phyloP scores from a whole-genome alignment of 768 basidiomycete species.

The Agrocybe chaxingu region DNA sequence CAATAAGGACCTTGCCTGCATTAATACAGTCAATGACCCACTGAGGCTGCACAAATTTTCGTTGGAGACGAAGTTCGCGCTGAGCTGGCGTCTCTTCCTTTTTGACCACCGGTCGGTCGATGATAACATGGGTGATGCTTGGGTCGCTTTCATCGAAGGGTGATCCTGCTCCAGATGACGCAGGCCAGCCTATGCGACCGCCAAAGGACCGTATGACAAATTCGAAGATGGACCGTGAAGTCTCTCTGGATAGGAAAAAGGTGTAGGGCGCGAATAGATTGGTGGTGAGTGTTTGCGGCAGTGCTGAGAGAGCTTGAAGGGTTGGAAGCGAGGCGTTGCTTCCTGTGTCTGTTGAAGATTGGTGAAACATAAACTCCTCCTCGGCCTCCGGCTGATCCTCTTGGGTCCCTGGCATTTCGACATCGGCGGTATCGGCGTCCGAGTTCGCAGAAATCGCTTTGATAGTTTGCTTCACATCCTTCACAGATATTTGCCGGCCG shows the following conservation, averaged over 20 bases:
- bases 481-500: slow-evolving; percentile 43
- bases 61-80: slow-evolving; percentile 57
- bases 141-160: slow-evolving; percentile 75
- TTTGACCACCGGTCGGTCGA: slow-evolving; percentile 76
- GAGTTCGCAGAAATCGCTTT: slow-evolving; percentile 41
- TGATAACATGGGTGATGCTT: slow-evolving; percentile 91
- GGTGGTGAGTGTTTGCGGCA: slow-evolving; percentile 54
- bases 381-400: slow-evolving; percentile 30
- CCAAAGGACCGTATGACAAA: slow-evolving; percentile 92
- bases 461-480: slow-evolving; percentile 61
- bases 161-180: slow-evolving; percentile 78
- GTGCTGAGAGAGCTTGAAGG: slow-evolving; percentile 58
- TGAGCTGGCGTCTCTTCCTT: slow-evolving; percentile 54
- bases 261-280: slow-evolving; percentile 81
- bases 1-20: slow-evolving; percentile 75
- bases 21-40: slow-evolving; percentile 98
- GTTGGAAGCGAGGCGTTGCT: slow-evolving; percentile 58
- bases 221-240: slow-evolving; percentile 88
- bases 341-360: slow-evolving; percentile 43
- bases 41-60: slow-evolving; percentile 94
- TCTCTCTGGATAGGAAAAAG: slow-evolving; percentile 93
- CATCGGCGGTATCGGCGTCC: slow-evolving; percentile 29
- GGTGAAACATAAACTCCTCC: slow-evolving; percentile 69
- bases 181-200: slow-evolving; percentile 87
- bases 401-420: slow-evolving; percentile 34